Evolutionary conservation across 176 grass and related monocot species (phyloP).

Genomic region (Triticum urartu): DNA sequence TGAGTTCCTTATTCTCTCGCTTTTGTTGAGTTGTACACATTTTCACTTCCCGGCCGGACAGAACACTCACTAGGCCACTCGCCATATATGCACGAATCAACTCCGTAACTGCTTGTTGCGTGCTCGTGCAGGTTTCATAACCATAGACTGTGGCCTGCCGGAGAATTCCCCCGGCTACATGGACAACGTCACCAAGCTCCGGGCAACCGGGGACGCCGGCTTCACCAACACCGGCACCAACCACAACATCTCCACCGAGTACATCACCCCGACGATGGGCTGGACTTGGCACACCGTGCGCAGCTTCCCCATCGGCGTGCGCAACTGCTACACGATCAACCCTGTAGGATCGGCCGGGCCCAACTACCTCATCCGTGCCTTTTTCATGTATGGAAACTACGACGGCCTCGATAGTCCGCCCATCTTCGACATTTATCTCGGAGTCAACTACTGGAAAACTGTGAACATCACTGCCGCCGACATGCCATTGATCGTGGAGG

Average conservation of each 20-base stretch:
- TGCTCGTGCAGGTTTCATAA: slow-evolving; percentile 47
- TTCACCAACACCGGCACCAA: slow-evolving; percentile 41
- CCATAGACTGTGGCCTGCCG: slow-evolving; percentile 51
- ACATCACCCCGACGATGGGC: not conserved
- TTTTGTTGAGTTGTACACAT: no score
- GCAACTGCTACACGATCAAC: slow-evolving; percentile 54
- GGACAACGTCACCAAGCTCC: slow-evolving; percentile 19
- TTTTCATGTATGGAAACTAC: slow-evolving; percentile 57
- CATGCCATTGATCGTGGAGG: not conserved
- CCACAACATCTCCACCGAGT: slow-evolving; percentile 39
- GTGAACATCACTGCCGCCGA: not conserved
- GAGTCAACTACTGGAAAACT: slow-evolving; percentile 45
- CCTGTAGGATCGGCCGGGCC: not conserved
- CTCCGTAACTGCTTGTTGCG: not conserved
- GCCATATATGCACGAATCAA: no score
- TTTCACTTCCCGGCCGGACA: no score
- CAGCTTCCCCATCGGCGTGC: slow-evolving; percentile 46
- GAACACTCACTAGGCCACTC: no score
- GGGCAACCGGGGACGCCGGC: slow-evolving; percentile 22
- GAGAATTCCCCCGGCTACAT: slow-evolving; percentile 14
- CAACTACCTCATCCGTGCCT: slow-evolving; percentile 39
- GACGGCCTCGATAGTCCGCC: slow-evolving; percentile 24
- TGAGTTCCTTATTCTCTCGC: no score
- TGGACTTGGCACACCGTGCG: slow-evolving; percentile 14
- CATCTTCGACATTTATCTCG: slow-evolving; percentile 45